A percentile compares a stretch with the other conserved stretches of the same genome.
These are phyloP conservation scores for Colletotrichum sp. DNA, from an alignment of 2,329 filamentous ascomycete species.

Conservation along the genomic window DNA sequence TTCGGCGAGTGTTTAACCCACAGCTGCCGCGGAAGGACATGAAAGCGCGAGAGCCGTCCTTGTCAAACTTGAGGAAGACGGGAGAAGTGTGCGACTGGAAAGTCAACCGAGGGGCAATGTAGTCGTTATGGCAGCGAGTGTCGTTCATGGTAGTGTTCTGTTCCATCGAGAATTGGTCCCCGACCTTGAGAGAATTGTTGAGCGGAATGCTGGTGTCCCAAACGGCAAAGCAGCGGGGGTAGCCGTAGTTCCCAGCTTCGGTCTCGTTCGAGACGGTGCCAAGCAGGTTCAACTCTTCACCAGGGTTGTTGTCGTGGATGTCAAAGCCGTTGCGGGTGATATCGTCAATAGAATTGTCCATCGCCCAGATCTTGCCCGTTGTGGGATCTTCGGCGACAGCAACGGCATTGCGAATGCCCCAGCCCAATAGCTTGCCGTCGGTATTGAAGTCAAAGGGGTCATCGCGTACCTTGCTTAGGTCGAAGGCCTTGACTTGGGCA, in stretches of 20 bases:
- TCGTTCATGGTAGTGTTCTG: slow-evolving; percentile 44
- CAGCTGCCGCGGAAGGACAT: slow-evolving; percentile 77
- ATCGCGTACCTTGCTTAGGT: slow-evolving; percentile 36
- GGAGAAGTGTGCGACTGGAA: slow-evolving; percentile 72
- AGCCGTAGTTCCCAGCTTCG: slow-evolving; percentile 31
- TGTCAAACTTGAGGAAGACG: slow-evolving; percentile 72
- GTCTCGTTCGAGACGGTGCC: slow-evolving; percentile 55
- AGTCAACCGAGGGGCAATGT: slow-evolving; percentile 58
- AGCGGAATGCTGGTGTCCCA: slow-evolving; percentile 59
- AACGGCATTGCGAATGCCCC: slow-evolving; percentile 77
- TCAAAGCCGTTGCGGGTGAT: slow-evolving; percentile 62
- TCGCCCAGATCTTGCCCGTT: slow-evolving; percentile 58
- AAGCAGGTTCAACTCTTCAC: slow-evolving; percentile 76
- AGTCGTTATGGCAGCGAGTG: slow-evolving; percentile 45
- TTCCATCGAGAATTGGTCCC: slow-evolving; percentile 54
- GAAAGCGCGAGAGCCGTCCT: slow-evolving; percentile 63
- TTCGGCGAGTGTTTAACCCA: slow-evolving; percentile 34
- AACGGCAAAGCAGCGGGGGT: slow-evolving; percentile 58
- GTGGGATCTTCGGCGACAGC: slow-evolving; percentile 69
- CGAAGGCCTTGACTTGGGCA: slow-evolving; percentile 70
- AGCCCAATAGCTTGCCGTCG: slow-evolving; percentile 59
- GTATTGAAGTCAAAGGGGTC: slow-evolving; percentile 50
- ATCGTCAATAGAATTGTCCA: slow-evolving; percentile 76
- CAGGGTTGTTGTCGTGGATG: slow-evolving; percentile 72
- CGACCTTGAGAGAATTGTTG: slow-evolving; percentile 44